phyloP scores from a whole-genome alignment of 129 eudicot genomes.

The Mikania micrantha region DNA sequence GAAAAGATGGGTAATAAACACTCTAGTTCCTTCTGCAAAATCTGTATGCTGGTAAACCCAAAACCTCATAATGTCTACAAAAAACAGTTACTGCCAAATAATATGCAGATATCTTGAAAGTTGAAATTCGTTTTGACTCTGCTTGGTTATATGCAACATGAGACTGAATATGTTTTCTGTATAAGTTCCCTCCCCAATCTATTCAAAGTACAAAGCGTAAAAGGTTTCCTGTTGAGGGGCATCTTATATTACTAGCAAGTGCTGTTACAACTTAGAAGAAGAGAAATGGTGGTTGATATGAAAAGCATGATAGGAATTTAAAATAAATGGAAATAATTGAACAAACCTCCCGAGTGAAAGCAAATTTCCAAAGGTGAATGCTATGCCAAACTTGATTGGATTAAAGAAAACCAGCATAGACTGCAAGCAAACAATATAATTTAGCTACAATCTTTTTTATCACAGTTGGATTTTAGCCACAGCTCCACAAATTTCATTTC shows the following conservation, averaged over 20 bases:
- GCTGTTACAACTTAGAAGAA: neutral
- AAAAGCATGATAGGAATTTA: neutral
- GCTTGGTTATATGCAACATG: neutral
- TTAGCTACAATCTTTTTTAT: neutral
- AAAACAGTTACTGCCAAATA: neutral
- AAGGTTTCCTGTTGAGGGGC: too few relatives aligned
- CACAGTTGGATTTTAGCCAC: neutral
- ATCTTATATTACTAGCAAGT: neutral
- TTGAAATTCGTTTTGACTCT: too few relatives aligned
- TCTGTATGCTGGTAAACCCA: neutral
- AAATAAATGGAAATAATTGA: neutral
- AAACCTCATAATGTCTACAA: neutral
- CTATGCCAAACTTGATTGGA: constrained; percentile 92
- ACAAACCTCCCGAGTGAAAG: constrained; percentile 98
- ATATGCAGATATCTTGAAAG: too few relatives aligned
- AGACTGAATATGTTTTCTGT: neutral
- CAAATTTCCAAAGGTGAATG: constrained; percentile 93
- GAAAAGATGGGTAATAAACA: too few relatives aligned
- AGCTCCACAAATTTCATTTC: neutral
- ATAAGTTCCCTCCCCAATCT: too few relatives aligned
- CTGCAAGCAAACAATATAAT: constrained; percentile 45
- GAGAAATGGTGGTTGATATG: neutral
- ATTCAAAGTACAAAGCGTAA: too few relatives aligned
- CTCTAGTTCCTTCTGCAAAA: neutral
- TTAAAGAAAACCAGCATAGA: constrained; percentile 96